Base-by-base conservation (phyloP, 345 rosid species). In the Geranium rotundifolium region DNA sequence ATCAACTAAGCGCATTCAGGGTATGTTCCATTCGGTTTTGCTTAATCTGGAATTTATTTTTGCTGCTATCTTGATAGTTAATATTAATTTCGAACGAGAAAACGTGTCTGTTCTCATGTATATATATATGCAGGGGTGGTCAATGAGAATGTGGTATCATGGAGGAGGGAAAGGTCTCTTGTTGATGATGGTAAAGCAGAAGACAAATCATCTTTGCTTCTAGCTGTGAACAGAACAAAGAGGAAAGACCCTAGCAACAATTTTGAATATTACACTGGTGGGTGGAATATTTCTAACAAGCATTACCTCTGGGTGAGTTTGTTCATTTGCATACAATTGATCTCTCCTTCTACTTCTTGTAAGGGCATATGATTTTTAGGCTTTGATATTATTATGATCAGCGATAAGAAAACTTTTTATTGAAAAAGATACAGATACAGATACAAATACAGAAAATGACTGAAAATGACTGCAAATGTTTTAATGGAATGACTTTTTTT, bases 241-340 rank as follows among this genome's bases (percentile, higher is more conserved):
- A 56, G 68, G 61, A 55, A 49, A 66, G 75, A 72, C 67, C 71
- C 71, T 50, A 64, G 63, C 54, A 14, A 59, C 0, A 17, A 54
- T 17, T 67, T 62, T 37, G 17, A 63, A 1, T 67, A 72, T 31
- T 72, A 72, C 18, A 66, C 59, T 1, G 75, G 71, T 34, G 75
- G 75, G 17, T 72, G 75, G 75, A 59, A 72, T 58, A 57, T 62
- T 55, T 57, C 20, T 54, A 63, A 63, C 54, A 5, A 17, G 13
- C 71, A 72, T 67, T 72, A 72, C 52, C 59, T 61, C 56, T 56
- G 68, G 49, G 75, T 72, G 15, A 72, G 71, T 67, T 61, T 8
- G n/a, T 34, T 34, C 8, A 34, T 34, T 34, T 34, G 8, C 41
- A 34, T 34, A 3, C n/a, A n/a, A n/a, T n/a, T n/a, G n/a, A n/a